Base-by-base conservation (phyloP, 768 basidiomycete species). In the Trametes coccinea region DNA sequence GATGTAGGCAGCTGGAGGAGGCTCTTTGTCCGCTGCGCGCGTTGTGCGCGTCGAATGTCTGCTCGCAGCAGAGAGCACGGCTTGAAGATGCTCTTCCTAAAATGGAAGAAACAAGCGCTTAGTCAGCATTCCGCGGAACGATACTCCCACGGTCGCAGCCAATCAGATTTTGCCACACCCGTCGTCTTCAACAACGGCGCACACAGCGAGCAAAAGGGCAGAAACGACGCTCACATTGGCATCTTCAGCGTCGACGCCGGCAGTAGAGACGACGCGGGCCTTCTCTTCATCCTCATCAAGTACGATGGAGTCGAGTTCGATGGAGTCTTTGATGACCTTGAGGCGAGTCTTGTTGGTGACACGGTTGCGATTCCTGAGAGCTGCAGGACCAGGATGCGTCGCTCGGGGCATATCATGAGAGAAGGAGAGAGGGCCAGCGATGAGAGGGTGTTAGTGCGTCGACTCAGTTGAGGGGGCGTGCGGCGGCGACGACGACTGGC, bases 271-370 rank as follows among this genome's bases (percentile, higher is more conserved):
- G 65, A 88, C 84, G 74, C 86, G 83, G 69, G 88, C 89, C 81
- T 89, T 90, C 78, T 91, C 89, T 69, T 92, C 89, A 69, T 94
- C 92, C 70, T 93, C 93, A 50, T 92, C 90, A 66, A 91, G 85
- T 60, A 91, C 83, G 66, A 90, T 78, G 43, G 87, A 81, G 72
- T 92, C 92, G 34, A 85, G 87, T 70, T 93, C 92, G 78, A 91
- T 83, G 74, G 84, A 84, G 62, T 91, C 92, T 74, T 86, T 85
- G 71, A 87, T 78, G 78, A 94, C 86, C 80, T 85, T 90, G 72
- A 94, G 89, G 63, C 91, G 86, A 69, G 90, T 92, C 82, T 94
- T 94, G 80, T 93, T 92, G 74, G 90, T 94, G 78, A 94, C 88
- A 74, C 91, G 87, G 78, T 92, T 92, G 76, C 91, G 88, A 73